Evolutionary conservation across 108 stramenopile species (phyloP), one percentile per base, ranked within the genome.

Genomic region (Pseudonitzschia pungens): DNA sequence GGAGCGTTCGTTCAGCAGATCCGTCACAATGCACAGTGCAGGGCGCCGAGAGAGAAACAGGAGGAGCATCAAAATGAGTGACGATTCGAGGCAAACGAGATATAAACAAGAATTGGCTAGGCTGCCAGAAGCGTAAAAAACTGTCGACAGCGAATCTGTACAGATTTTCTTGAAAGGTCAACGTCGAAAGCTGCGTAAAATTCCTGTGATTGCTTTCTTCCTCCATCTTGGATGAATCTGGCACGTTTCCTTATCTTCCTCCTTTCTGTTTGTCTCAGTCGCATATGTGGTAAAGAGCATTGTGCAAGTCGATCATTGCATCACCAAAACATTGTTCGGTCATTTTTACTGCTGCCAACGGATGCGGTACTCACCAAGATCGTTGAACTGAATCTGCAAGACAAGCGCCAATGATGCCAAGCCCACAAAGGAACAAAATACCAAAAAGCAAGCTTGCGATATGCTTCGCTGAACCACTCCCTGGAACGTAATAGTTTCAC

Each of bases 391-490:
- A 76, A 96, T 94, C 64, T 89, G 83, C 60, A 97, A 82, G 22
- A 97, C 95, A 45, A 97, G 79, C 10, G 92, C 93, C 68, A 96
- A 78, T n/a, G 90, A 88, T 10, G 90, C 92, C 71, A 96, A 58
- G 50, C 91, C 91, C 42, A 97, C 66, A 8, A 90, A 90, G 10
- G 96, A 95, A 74, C 92, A 93, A 84, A 97, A 97, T 14, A 89
- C 88, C 58, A 97, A 81, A 76, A 97, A 96, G 78, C 89, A 87
- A 24, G 96, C 97, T 75, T 97, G 97, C 12, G 87, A 87, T 32
- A 78, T 79, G 72, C 83, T 83, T 48, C 90, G 81, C 54, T 87
- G 83, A n/a, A 97, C 85, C 44, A 94, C 70, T 40, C 97, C 97
- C 54, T 88, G 83, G 65, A 97, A 97, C 18, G 87, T 95, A 56